These are phyloP conservation scores for Leccinum boreale DNA, from an alignment of 768 basidiomycete genomes.

Conservation along the genomic window DNA sequence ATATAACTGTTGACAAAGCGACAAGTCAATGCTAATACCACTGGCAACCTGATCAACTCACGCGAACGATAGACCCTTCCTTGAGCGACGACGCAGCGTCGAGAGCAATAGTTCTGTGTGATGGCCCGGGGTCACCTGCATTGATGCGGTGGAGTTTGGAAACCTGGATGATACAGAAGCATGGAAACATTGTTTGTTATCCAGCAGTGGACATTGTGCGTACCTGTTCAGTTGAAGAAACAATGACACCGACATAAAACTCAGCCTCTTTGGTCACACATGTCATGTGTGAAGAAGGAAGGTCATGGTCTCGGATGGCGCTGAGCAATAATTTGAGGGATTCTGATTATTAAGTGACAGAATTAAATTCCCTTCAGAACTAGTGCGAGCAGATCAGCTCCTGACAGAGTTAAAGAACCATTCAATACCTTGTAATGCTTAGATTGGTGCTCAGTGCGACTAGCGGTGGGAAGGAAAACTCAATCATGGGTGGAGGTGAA, in stretches of 20 bases:
- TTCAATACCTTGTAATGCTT: constrained; percentile 51
- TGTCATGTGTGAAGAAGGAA: constrained; percentile 21
- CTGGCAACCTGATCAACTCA: constrained; percentile 23
- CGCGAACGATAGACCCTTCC: constrained; percentile 49
- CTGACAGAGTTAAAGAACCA: neutral
- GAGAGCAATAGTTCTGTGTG: constrained; percentile 63
- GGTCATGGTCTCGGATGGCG: constrained; percentile 43
- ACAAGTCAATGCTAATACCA: neutral
- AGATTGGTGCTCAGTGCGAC: constrained; percentile 42
- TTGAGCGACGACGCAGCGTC: constrained; percentile 51
- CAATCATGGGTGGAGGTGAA: constrained; percentile 10
- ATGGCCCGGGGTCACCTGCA: constrained; percentile 59
- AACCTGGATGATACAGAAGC: constrained; percentile 29
- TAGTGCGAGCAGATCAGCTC: constrained; percentile 3
- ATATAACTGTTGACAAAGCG: constrained; percentile 37
- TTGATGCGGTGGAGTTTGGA: constrained; percentile 53
- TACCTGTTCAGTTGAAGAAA: constrained; percentile 16
- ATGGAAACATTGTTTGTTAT: neutral
- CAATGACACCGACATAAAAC: constrained; percentile 51
- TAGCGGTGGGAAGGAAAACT: constrained; percentile 39
- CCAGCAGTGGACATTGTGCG: neutral
- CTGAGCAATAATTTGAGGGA: constrained; percentile 57
- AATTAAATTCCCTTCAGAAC: constrained; percentile 73
- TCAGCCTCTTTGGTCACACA: constrained; percentile 48
- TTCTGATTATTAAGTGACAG: constrained; percentile 53